These are phyloP conservation scores for Dalbergia cultrata DNA, from an alignment of 306 rosid genomes.

Conservation along the genomic window DNA sequence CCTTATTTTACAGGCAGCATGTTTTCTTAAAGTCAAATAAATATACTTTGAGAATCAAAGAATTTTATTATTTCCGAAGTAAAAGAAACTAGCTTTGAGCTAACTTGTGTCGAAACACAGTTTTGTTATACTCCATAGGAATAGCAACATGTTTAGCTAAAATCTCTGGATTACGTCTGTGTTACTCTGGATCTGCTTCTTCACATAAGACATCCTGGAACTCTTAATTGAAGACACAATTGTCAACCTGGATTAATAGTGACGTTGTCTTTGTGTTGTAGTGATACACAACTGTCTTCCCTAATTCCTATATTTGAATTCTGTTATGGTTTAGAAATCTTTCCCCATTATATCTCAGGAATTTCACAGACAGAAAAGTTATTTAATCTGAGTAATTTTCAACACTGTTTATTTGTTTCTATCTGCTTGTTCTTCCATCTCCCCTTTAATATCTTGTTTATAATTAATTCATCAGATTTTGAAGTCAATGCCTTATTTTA, in stretches of 20 bases:
- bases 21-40: neutral
- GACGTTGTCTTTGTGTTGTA: neutral
- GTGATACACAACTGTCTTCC: conserved; percentile 22
- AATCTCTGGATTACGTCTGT: neutral
- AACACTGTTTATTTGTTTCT: conserved; percentile 23
- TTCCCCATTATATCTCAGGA: conserved; percentile 1
- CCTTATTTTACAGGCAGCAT: conserved; percentile 7
- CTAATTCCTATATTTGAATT: conserved; percentile 29
- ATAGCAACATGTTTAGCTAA: neutral
- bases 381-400: conserved; percentile 39
- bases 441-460: conserved; percentile 53
- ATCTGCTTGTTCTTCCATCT: neutral
- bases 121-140: conserved; percentile 6
- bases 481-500: conserved; percentile 65
- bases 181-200: no score
- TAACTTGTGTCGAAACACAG: neutral
- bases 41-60: neutral
- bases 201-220: no score
- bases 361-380: conserved; percentile 13
- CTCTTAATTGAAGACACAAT: neutral
- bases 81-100: conserved; percentile 21
- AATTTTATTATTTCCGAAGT: conserved; percentile 28
- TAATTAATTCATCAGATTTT: conserved; percentile 57
- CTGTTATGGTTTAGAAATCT: conserved; percentile 25
- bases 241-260: conserved; percentile 14